Evolutionary conservation across 73 alveolate species (phyloP).

Genomic region (Paramecium primaurelia): DNA sequence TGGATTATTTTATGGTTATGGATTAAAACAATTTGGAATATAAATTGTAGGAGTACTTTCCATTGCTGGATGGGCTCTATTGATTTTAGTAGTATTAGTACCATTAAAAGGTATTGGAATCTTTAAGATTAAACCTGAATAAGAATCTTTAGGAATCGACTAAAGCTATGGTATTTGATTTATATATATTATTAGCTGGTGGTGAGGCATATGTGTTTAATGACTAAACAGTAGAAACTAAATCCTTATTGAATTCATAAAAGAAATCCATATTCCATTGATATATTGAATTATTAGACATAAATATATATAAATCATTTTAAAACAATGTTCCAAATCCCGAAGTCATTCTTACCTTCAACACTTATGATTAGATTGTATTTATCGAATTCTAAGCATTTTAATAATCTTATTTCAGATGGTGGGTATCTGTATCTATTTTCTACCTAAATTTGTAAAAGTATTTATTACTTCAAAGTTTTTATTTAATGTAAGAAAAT

Average conservation of each 20-base stretch:
- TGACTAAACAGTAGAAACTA: neutral
- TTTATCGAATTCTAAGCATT: neutral
- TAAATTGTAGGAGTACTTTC: conserved; percentile 29
- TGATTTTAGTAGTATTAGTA: neutral
- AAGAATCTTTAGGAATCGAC: conserved; percentile 6
- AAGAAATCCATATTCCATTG: conserved; percentile 27
- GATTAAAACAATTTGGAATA: neutral
- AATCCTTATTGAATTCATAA: neutral
- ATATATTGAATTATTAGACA: neutral
- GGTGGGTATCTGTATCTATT: conserved; percentile 9
- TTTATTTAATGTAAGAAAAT: neutral
- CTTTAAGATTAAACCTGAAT: neutral
- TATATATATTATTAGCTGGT: neutral
- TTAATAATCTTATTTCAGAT: neutral
- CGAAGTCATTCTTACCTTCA: neutral
- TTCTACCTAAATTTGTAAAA: neutral
- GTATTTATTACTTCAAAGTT: neutral
- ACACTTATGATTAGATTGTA: neutral
- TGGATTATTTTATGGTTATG: conserved; percentile 18
- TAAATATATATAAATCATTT: neutral
- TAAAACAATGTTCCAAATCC: neutral
- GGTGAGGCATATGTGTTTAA: conserved; percentile 32
- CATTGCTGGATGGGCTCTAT: conserved; percentile 37
- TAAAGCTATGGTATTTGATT: neutral
- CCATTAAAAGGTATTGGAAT: conserved; percentile 36